Evolutionary conservation across 257 asterid species (phyloP).

Genomic region (Plantago elongata): DNA sequence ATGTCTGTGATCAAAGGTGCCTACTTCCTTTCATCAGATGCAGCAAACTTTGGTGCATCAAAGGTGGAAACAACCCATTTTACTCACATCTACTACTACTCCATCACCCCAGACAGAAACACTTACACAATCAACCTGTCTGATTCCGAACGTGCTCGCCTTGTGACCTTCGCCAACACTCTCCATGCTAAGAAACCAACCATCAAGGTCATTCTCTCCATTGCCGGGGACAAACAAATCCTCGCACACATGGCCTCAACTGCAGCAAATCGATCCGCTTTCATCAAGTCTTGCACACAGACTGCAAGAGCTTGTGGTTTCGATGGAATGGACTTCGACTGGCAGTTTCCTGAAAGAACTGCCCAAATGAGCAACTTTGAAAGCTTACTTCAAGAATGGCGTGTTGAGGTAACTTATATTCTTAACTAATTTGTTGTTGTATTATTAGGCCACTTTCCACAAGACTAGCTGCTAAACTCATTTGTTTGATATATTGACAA

Average conservation of each 20-base stretch:
- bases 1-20: conserved; percentile 44
- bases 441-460: no score
- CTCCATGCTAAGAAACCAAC: conserved; percentile 46
- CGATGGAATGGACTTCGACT: conserved; percentile 76
- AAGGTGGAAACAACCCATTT: conserved; percentile 44
- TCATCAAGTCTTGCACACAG: conserved; percentile 52
- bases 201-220: conserved; percentile 45
- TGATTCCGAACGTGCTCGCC: conserved; percentile 27
- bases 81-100: conserved; percentile 69
- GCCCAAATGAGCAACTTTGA: conserved; percentile 55
- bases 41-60: conserved; percentile 34
- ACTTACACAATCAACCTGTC: conserved; percentile 47
- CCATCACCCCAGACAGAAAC: conserved; percentile 41
- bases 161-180: conserved; percentile 45
- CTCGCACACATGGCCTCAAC: conserved; percentile 50
- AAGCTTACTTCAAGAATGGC: conserved; percentile 51
- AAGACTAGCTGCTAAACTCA: no score
- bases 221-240: conserved; percentile 48
- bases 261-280: conserved; percentile 27
- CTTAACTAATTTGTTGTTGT: no score
- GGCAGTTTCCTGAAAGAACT: conserved; percentile 57
- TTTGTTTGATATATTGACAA: no score
- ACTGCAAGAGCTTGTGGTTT: conserved; percentile 57
- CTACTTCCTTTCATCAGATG: conserved; percentile 56
- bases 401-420: conserved; percentile 52